Evolutionary conservation across 2,329 filamentous ascomycete species (phyloP), one percentile per base, ranked within the genome.

Genomic region (Alternaria conjuncta): DNA sequence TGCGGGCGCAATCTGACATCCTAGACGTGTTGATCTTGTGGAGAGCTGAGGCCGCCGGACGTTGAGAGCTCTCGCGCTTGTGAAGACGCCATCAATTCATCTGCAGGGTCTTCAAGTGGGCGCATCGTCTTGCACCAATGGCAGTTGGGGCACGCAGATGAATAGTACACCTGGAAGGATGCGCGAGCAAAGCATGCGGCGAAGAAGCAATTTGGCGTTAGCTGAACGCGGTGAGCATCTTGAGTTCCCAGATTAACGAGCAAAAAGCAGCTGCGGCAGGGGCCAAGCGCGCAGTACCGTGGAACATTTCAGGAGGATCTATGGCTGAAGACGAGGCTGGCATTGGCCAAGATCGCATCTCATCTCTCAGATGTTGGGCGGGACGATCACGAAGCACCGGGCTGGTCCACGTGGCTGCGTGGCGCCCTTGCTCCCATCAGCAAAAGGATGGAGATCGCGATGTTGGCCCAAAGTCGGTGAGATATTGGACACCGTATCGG

Each of bases 141-240:
- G 13, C 43, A 15, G 30, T 4, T 12, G 23, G 30, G 13, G 2
- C 20, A 43, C 15, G 21, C 30, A 18, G 26, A 23, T 44, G 11
- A 28, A 45, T 12, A 25, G 15, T 11, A 6, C 11, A 26, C 15
- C 23, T 13, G n/a, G 25, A 32, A 32, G 15, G 47, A 49, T 53
- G 60, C 28, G 45, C 26, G 23, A 53, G 47, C 12, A 28, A 13
- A 25, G 20, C 13, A 21, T 32, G 28, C 23, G 50, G 43, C n/a
- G 28, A 41, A 62, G 23, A 62, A 62, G 47, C 23, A 62, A 49
- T 43, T 41, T 62, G 45, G 36, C 41, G 58, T 62, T 62, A 20
- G 30, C 12, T 9, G 30, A 21, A 8, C 10, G 23, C 21, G 45
- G 23, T 18, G 44, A 43, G 47, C 15, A 10, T n/a, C 55, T 50